Base-by-base conservation (phyloP, 257 asterid species). In the Hygrophila difformis region DNA sequence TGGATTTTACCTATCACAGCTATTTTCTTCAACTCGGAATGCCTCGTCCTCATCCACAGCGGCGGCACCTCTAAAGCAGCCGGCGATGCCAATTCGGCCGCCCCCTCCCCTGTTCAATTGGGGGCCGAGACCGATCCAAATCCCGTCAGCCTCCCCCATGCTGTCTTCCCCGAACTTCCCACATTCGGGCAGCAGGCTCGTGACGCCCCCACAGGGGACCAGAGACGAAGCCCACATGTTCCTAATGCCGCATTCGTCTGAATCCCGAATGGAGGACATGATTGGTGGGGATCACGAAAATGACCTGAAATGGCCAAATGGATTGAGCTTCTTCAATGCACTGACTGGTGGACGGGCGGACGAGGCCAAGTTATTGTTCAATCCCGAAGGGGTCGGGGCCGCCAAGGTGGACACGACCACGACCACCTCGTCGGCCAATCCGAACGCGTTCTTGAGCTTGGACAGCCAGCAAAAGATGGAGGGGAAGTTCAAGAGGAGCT, bases 241-340 rank as follows among this genome's bases (percentile, higher is more conserved):
- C 72, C 59, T 89, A 40, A 78, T 51, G 51, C 93, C 94, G 44
- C 93, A 77, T 59, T 5, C 96, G 5, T 79, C 95, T 10, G 80
- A 74, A 40, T 19, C 79, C 9, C 70, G 78, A 20, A 62, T 68
- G 79, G 84, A 75, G 15, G 82, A 75, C 40, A 71, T 73, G 86
- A 65, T 67, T 26, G 17, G n/a, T n/a, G 79, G 75, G 14, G 84
- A 80, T 29, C 94, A 75, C 0, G 99, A 82, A 17, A 57, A 54
- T 28, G 96, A 91, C 62, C 78, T 91, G 72, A 91, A 86, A 18
- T 91, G 99, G 99, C 99, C 99, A 17, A 82, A 82, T 40, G 99
- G 95, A 1, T 50, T 80, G 61, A 45, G 73, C 10, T 91, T 82
- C 78, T 86, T 80, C 56, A 78, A 65, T 33, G 98, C 96, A 3